These are phyloP conservation scores for Pelargonium fulgidum DNA, from an alignment of 441 rosid genomes.

Conservation along the genomic window DNA sequence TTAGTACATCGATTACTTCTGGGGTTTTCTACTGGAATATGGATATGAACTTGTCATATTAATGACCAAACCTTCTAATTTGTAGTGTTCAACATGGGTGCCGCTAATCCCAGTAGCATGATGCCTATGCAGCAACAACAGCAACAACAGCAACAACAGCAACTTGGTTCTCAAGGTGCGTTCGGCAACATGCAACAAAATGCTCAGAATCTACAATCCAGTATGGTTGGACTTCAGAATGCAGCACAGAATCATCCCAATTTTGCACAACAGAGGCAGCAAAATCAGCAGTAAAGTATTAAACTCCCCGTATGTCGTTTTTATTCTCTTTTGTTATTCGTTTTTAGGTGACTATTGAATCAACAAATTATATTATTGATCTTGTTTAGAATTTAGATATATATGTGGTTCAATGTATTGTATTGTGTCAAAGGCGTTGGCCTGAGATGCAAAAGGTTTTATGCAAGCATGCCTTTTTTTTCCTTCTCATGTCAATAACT, in stretches of 20 bases:
- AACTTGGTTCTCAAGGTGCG: constrained; percentile 52
- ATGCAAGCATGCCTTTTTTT: too few relatives aligned
- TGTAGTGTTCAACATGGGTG: constrained; percentile 78
- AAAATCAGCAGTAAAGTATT: constrained; percentile 57
- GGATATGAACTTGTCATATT: constrained; percentile 1
- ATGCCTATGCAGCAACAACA: constrained; percentile 56
- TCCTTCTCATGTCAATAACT: too few relatives aligned
- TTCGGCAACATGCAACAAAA: constrained; percentile 57
- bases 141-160: constrained; percentile 48
- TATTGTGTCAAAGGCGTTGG: too few relatives aligned
- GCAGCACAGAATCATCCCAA: constrained; percentile 48
- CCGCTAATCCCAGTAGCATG: constrained; percentile 52
- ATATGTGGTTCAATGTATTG: too few relatives aligned
- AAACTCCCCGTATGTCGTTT: neutral
- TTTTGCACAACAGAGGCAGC: constrained; percentile 74
- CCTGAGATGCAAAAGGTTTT: too few relatives aligned
- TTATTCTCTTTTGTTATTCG: neutral
- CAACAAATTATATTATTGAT: neutral
- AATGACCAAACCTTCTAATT: neutral
- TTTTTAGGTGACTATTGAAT: neutral
- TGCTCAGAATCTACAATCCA: constrained; percentile 61
- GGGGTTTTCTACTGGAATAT: neutral
- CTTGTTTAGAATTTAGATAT: neutral
- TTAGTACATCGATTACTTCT: neutral
- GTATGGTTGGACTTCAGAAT: constrained; percentile 69